Evolutionary conservation across 148 eudicot genomes (phyloP).

Genomic region (Camellia sinensis): DNA sequence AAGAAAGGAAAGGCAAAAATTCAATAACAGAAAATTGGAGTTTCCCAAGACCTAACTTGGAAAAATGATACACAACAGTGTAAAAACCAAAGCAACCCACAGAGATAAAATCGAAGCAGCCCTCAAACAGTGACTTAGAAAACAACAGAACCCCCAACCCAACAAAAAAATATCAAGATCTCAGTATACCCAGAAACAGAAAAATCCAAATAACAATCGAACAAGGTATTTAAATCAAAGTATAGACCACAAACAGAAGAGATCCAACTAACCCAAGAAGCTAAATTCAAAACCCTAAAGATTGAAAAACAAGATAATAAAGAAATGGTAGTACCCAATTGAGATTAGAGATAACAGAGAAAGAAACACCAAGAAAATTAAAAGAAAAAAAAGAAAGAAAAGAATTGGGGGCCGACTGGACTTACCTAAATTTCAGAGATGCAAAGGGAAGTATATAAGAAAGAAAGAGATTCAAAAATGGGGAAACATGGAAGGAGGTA

Average conservation of each 20-base stretch:
- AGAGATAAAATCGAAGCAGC: slow-evolving; percentile 6
- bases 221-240: background rate
- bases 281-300: slow-evolving; percentile 5
- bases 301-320: background rate
- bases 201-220: background rate
- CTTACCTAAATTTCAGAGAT: slow-evolving; percentile 3
- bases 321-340: slow-evolving; percentile 6
- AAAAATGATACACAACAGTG: background rate
- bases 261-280: background rate
- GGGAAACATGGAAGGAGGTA: background rate
- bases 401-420: background rate
- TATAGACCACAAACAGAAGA: background rate
- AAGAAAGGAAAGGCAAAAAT: background rate
- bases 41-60: slow-evolving; percentile 1
- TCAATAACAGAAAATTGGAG: background rate
- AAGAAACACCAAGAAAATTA: background rate
- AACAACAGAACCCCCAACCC: background rate
- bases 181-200: background rate
- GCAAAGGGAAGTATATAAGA: background rate
- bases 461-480: background rate
- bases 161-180: slow-evolving; percentile 17
- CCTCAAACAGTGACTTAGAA: background rate
- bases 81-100: background rate
- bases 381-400: background rate
- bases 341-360: slow-evolving; percentile 6